phyloP scores from a whole-genome alignment of 805 yeast genomes.

The Hanseniaspora singularis region DNA sequence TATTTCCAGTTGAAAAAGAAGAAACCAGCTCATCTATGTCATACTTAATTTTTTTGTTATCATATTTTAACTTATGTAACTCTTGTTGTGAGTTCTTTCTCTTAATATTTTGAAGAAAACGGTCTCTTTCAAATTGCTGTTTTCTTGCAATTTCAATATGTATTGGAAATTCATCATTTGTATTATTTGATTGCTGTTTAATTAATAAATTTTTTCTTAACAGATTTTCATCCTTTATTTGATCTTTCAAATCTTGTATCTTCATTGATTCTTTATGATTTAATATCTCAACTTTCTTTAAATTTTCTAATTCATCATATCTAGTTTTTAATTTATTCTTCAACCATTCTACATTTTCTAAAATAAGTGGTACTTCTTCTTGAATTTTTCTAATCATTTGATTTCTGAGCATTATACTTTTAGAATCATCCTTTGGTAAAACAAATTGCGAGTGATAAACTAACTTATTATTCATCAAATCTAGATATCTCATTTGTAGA shows the following conservation, averaged over 20 bases:
- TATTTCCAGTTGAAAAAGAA: neutral
- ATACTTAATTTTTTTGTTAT: constrained; percentile 8
- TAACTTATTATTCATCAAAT: constrained; percentile 29
- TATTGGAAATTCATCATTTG: neutral
- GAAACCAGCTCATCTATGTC: constrained; percentile 15
- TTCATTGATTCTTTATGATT: neutral
- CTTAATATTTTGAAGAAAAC: constrained; percentile 11
- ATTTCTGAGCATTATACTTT: constrained; percentile 15
- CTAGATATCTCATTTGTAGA: constrained; percentile 46
- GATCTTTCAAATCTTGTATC: constrained; percentile 1
- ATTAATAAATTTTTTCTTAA: constrained; percentile 3
- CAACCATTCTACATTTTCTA: constrained; percentile 25
- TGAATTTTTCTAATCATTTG: constrained; percentile 23
- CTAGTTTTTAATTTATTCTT: constrained; percentile 19
- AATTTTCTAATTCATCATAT: constrained; percentile 1
- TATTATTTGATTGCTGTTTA: neutral
- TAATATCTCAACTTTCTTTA: neutral
- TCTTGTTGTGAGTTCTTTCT: constrained; percentile 4
- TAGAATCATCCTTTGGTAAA: neutral
- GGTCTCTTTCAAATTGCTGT: constrained; percentile 11
- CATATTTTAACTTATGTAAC: neutral
- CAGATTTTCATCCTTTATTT: constrained; percentile 4
- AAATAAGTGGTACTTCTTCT: constrained; percentile 27
- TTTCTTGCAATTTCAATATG: constrained; percentile 6
- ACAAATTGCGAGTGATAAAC: constrained; percentile 24